Base-by-base conservation (phyloP, 2,329 filamentous ascomycete genomes). In the Aotearoamyces nothofagi region DNA sequence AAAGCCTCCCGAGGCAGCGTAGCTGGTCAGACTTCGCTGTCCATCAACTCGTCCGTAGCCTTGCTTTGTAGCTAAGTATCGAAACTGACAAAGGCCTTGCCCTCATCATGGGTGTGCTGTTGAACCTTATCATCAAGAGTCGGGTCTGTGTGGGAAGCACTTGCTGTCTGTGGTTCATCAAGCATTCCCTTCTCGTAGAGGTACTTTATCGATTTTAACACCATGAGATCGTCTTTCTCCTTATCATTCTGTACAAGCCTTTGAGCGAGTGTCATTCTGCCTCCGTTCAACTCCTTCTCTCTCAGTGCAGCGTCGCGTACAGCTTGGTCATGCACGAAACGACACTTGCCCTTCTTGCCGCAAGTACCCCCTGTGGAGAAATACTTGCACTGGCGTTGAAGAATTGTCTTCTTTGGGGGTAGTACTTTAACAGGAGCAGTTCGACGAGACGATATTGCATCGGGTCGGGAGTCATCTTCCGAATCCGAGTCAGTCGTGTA, bases 331-430 rank as follows among this genome's bases (percentile, higher is more conserved):
- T 78, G 72, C 38, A 75, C 69, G 54, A 78, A 78, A 54, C 72
- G 72, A 58, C 72, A 78, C 69, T 77, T 77, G 69, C 69, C 69
- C 64, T 75, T 75, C 62, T 78, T 78, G 29, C 71, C 72, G 53
- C 72, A 78, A 33, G 61, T 72, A 35, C 72, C 72, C 39, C 72
- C 72, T 29, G 71, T 77, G 22, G 71, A 73, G 47, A 67, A 78
- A 51, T 78, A 78, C 53, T 78, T 78, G 66, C 72, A 78, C 44
- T 76, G 71, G 38, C 66, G 69, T 28, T 66, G 62, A 23, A 72
- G 61, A 43, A 76, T 70, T 27, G 70, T 69, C 50, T 66, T 60
- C 36, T 63, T 50, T 39, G 64, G 53, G 39, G 64, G 54, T 32
- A 64, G 49, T 37, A 51, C 31, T 15, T 39, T 42, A 23, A 41